Conservation (phyloP, 192 early-diverging fungal genomes). For the Coemansia sp. region DNA sequence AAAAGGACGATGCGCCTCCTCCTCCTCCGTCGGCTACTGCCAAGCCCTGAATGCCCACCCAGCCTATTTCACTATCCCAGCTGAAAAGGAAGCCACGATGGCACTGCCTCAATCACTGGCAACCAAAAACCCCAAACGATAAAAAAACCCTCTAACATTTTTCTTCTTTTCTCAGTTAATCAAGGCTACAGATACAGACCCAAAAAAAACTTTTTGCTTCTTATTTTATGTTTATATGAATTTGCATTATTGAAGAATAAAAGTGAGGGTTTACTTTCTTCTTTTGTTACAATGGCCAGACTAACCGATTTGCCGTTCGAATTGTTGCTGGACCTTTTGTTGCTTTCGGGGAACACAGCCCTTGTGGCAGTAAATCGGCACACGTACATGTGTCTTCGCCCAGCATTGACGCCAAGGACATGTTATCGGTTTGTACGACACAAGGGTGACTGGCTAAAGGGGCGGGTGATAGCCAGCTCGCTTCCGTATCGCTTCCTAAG, state of each 20-base stretch:
- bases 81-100: too few species aligned
- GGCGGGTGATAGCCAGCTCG: slow-evolving; percentile 20
- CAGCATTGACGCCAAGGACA: slow-evolving; percentile 19
- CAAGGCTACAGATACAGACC: too few species aligned
- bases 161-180: too few species aligned
- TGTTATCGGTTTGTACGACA: slow-evolving; percentile 46
- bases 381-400: slow-evolving; percentile 35
- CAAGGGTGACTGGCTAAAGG: slow-evolving; percentile 33
- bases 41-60: neutral
- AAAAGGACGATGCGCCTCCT: neutral
- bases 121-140: too few species aligned
- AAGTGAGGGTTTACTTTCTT: neutral
- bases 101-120: too few species aligned
- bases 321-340: slow-evolving; percentile 25
- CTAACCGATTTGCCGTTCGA: slow-evolving; percentile 49
- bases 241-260: too few species aligned
- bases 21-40: neutral
- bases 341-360: slow-evolving; percentile 26
- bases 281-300: slow-evolving; percentile 21
- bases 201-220: too few species aligned
- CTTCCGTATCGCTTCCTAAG: slow-evolving; percentile 39
- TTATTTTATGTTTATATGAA: too few species aligned
- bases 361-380: slow-evolving; percentile 30
- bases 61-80: too few species aligned
- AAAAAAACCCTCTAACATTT: too few species aligned